Percentiles rank a stretch among this genome's conserved stretches.
These are phyloP conservation scores for Wickerhamomyces sp. DNA, from an alignment of 1,139 yeast species.

Conservation along the genomic window DNA sequence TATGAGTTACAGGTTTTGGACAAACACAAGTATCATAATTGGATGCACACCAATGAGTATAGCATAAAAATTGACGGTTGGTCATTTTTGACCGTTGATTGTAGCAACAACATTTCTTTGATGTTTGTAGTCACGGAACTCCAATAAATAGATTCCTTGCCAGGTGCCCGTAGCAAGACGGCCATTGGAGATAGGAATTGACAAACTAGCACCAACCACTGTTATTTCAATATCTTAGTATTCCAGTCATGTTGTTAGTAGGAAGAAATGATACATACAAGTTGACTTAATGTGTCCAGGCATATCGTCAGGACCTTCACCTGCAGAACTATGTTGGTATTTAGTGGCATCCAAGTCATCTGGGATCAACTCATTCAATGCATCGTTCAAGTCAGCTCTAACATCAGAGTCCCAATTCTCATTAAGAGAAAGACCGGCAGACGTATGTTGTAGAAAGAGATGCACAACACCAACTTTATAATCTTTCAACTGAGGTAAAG, in stretches of 20 bases:
- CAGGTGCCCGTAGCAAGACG: conserved; percentile 69
- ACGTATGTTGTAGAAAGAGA: conserved; percentile 71
- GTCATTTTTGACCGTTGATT: conserved; percentile 46
- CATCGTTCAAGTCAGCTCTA: conserved; percentile 57
- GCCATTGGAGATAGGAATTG: conserved; percentile 68
- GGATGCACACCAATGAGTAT: too few relatives aligned
- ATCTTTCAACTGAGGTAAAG: conserved; percentile 54
- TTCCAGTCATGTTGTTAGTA: too few relatives aligned
- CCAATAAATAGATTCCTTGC: conserved; percentile 79
- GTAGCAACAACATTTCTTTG: conserved; percentile 68
- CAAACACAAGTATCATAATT: too few relatives aligned
- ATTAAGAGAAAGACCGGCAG: conserved; percentile 70
- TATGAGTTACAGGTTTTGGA: too few relatives aligned
- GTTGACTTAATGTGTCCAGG: conserved; percentile 73
- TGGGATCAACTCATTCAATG: conserved; percentile 63
- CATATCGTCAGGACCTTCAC: conserved; percentile 82
- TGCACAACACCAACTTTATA: conserved; percentile 62
- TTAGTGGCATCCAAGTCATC: conserved; percentile 41
- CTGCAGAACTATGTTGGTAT: conserved; percentile 49
- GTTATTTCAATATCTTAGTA: conserved; percentile 6
- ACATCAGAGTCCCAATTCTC: conserved; percentile 83
- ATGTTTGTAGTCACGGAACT: conserved; percentile 62
- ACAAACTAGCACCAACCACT: conserved; percentile 58
- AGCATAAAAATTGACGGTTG: too few relatives aligned
- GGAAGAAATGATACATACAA: conserved; percentile 19